Evolutionary conservation across 2,329 filamentous ascomycete species (phyloP).

Genomic region (Myotisia sp.): DNA sequence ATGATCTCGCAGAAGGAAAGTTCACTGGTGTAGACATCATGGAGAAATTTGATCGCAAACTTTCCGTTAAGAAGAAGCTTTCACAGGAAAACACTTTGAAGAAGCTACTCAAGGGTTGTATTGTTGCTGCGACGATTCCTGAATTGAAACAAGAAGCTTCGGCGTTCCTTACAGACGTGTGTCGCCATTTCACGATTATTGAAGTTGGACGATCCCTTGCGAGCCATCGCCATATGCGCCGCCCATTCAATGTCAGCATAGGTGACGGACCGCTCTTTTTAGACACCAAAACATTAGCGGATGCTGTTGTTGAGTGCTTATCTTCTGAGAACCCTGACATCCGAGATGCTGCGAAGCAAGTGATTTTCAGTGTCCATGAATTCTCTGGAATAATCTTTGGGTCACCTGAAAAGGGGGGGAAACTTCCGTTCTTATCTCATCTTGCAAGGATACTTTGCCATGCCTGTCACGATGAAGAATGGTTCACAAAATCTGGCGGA

Average conservation of each 20-base stretch:
- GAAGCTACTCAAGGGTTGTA: constrained; percentile 74
- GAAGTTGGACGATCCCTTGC: constrained; percentile 79
- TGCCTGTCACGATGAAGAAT: constrained; percentile 92
- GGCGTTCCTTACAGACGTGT: constrained; percentile 62
- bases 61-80: constrained; percentile 74
- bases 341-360: constrained; percentile 66
- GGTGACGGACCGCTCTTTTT: constrained; percentile 80
- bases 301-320: constrained; percentile 79
- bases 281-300: constrained; percentile 72
- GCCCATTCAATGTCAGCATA: constrained; percentile 67
- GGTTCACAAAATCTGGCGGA: constrained; percentile 94
- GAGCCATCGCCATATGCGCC: constrained; percentile 59
- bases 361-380: constrained; percentile 64
- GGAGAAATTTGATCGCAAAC: constrained; percentile 60
- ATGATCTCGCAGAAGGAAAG: constrained; percentile 64
- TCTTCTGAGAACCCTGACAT: constrained; percentile 71
- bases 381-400: constrained; percentile 68
- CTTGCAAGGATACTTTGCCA: constrained; percentile 78
- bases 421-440: constrained; percentile 70
- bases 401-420: constrained; percentile 53
- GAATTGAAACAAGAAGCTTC: constrained; percentile 66
- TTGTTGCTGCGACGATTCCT: constrained; percentile 69
- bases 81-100: constrained; percentile 70
- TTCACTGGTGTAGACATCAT: constrained; percentile 56
- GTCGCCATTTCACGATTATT: constrained; percentile 77